These are phyloP conservation scores for Croton laevigatus DNA, from an alignment of 441 rosid genomes.

Conservation along the genomic window DNA sequence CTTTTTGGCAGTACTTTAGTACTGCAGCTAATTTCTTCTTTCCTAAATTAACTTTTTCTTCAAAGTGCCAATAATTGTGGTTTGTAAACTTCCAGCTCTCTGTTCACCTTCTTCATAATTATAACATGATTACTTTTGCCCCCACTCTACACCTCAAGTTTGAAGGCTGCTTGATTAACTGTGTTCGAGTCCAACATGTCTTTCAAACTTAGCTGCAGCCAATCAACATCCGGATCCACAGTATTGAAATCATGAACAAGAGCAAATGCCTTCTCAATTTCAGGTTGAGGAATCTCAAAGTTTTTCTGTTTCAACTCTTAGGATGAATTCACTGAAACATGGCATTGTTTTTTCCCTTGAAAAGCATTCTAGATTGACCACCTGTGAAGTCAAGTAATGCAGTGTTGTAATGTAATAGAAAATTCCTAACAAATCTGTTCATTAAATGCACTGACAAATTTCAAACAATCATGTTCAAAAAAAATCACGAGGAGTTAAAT, in stretches of 20 bases:
- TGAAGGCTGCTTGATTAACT: neutral
- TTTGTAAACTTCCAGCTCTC: neutral
- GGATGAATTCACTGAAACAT: slow-evolving; percentile 1
- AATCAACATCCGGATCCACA: slow-evolving; percentile 7
- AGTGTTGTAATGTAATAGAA: no score
- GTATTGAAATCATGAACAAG: slow-evolving; percentile 1
- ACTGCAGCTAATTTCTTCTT: neutral
- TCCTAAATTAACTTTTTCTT: neutral
- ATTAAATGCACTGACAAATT: no score
- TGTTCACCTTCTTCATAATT: neutral
- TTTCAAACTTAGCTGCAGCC: slow-evolving; percentile 13
- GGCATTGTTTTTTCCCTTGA: slow-evolving; percentile 9
- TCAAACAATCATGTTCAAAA: no score
- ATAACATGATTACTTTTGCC: neutral
- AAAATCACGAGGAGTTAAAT: no score
- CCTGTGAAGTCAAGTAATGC: neutral
- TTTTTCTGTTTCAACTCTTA: neutral
- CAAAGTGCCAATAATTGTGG: neutral
- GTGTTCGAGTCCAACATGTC: slow-evolving; percentile 7
- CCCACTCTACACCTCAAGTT: slow-evolving; percentile 7
- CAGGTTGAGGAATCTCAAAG: neutral
- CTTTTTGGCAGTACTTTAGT: neutral
- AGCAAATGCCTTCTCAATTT: slow-evolving; percentile 7
- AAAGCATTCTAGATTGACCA: neutral
- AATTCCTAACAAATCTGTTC: no score